A percentile compares a stretch with the other conserved stretches of the same genome.
These are phyloP conservation scores for Leccinum olivaceopallidum DNA, from an alignment of 768 basidiomycete species.

Conservation along the genomic window DNA sequence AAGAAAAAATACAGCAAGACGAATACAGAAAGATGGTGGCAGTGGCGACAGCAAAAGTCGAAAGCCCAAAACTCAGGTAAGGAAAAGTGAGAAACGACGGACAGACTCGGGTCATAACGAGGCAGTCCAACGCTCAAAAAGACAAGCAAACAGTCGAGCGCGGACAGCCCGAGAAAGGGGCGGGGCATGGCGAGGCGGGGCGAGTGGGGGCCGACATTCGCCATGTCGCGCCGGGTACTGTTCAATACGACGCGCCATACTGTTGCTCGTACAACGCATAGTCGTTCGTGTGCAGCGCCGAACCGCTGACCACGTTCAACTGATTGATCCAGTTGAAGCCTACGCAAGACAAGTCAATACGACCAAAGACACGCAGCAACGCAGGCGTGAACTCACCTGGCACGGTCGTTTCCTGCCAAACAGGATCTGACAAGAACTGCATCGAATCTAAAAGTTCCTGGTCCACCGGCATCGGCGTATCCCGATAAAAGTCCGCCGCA, in stretches of 20 bases:
- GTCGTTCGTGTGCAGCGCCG: constrained; percentile 25
- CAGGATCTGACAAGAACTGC: constrained; percentile 55
- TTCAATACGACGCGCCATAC: constrained; percentile 7
- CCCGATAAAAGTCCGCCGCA: constrained; percentile 45
- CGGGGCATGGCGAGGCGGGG: too few species aligned
- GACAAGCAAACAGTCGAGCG: background rate
- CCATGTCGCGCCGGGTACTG: background rate
- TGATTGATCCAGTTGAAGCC: constrained; percentile 40
- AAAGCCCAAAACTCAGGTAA: background rate
- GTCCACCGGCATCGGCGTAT: constrained; percentile 53
- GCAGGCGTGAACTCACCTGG: constrained; percentile 43
- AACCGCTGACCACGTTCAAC: constrained; percentile 17
- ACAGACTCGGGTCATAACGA: background rate
- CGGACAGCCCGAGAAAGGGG: background rate
- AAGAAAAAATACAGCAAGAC: background rate
- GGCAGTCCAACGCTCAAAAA: background rate
- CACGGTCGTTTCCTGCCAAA: constrained; percentile 55
- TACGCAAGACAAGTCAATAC: constrained; percentile 11
- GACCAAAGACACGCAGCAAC: background rate
- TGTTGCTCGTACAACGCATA: constrained; percentile 30
- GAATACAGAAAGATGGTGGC: background rate
- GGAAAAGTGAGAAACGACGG: background rate
- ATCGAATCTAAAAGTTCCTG: constrained; percentile 60
- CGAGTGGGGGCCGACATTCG: background rate
- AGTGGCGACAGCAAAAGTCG: background rate